Evolutionary conservation across 768 basidiomycete genomes (phyloP).

Genomic region (Amanita exitialis): DNA sequence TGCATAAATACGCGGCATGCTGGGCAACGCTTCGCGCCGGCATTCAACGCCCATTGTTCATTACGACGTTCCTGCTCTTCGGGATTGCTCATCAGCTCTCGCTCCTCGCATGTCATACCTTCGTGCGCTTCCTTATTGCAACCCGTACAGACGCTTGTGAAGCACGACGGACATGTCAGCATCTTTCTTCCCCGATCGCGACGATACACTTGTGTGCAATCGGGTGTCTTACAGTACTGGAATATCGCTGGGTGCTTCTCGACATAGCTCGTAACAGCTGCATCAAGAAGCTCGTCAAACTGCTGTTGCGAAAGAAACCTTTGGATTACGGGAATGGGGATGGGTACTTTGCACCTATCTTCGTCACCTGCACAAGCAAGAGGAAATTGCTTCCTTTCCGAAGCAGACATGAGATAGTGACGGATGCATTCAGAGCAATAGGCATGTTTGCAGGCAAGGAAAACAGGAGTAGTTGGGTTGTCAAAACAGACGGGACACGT

Average conservation of each 20-base stretch:
- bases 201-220: slow-evolving; percentile 40
- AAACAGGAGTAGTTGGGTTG: not conserved
- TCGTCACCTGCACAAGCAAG: slow-evolving; percentile 1
- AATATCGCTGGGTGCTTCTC: slow-evolving; percentile 34
- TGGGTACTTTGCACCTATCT: slow-evolving; percentile 9
- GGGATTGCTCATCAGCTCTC: slow-evolving; percentile 20
- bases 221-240: slow-evolving; percentile 44
- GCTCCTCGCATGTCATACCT: slow-evolving; percentile 39
- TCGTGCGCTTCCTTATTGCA: slow-evolving; percentile 43
- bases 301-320: slow-evolving; percentile 28
- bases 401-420: slow-evolving; percentile 1
- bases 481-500: slow-evolving; percentile 5
- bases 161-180: slow-evolving; percentile 45
- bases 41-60: slow-evolving; percentile 26
- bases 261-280: slow-evolving; percentile 34
- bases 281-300: slow-evolving; percentile 30
- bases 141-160: slow-evolving; percentile 33
- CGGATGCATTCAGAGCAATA: slow-evolving; percentile 4
- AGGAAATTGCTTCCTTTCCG: slow-evolving; percentile 3
- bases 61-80: slow-evolving; percentile 32
- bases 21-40: slow-evolving; percentile 38
- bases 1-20: slow-evolving; percentile 33
- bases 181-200: slow-evolving; percentile 8
- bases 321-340: slow-evolving; percentile 30
- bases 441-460: not conserved